A percentile compares a stretch with the other conserved stretches of the same genome.
Conservation (phyloP, 139 green algal species). For the Chlorella sorokiniana region DNA sequence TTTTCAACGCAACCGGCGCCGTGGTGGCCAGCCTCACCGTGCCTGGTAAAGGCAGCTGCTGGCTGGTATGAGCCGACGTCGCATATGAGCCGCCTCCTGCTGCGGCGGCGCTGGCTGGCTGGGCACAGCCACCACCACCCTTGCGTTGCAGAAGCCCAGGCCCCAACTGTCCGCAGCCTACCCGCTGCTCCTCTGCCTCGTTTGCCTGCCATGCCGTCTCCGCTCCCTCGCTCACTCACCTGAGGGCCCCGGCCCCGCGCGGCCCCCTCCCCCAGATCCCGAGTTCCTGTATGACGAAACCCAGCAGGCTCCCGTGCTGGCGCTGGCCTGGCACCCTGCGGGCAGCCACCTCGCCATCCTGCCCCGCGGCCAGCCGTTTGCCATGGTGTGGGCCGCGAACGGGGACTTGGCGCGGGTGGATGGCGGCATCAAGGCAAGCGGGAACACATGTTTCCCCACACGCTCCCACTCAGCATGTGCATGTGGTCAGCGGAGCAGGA, state of each 20-base stretch:
- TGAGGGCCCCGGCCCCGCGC: too few relatives aligned
- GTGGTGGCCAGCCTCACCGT: constrained; percentile 4
- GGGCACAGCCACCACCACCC: too few relatives aligned
- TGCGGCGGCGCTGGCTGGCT: too few relatives aligned
- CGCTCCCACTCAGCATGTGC: too few relatives aligned
- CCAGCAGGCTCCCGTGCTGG: background rate
- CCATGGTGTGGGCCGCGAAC: constrained; percentile 66
- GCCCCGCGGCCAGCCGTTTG: constrained; percentile 58
- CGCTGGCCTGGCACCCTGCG: constrained; percentile 65
- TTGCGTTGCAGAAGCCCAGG: too few relatives aligned
- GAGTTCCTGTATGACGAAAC: constrained; percentile 24
- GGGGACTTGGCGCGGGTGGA: constrained; percentile 71
- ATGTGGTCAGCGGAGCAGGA: too few relatives aligned
- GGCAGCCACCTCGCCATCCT: constrained; percentile 72
- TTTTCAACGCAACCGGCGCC: background rate
- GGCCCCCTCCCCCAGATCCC: background rate
- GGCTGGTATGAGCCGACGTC: too few relatives aligned
- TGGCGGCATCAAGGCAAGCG: constrained; percentile 66
- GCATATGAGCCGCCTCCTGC: too few relatives aligned
- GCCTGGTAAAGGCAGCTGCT: background rate
- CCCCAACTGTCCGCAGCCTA: too few relatives aligned
- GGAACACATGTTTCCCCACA: background rate
- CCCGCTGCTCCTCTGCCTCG: too few relatives aligned
- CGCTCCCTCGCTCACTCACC: too few relatives aligned
- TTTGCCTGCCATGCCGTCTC: too few relatives aligned